These are phyloP conservation scores for Botrytis sinoallii DNA, from an alignment of 2,329 filamentous ascomycete species.

Conservation along the genomic window DNA sequence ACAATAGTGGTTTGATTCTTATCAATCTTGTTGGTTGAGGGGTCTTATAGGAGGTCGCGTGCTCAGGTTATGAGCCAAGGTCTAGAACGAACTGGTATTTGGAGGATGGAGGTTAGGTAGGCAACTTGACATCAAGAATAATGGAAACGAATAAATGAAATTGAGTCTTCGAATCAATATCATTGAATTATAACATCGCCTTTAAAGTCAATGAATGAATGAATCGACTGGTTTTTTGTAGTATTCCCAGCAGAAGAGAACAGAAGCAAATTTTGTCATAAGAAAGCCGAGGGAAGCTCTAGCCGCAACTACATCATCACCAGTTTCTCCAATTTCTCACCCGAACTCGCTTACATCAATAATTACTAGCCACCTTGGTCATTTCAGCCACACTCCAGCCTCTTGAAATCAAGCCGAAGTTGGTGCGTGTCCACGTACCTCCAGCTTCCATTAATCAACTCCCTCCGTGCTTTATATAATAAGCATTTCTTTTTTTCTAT, in stretches of 20 bases:
- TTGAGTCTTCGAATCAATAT: background rate
- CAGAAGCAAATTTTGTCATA: constrained; percentile 11
- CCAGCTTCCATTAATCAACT: background rate
- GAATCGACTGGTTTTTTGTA: background rate
- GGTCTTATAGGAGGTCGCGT: constrained; percentile 7
- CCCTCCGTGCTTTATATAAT: background rate
- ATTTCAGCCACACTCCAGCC: background rate
- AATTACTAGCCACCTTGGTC: background rate
- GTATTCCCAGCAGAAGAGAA: background rate
- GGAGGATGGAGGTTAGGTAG: background rate
- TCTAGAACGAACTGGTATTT: background rate
- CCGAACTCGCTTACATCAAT: background rate
- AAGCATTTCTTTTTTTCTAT: no score
- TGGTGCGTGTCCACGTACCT: background rate
- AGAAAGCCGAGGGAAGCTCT: constrained; percentile 6
- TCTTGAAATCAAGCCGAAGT: background rate
- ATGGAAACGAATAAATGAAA: background rate
- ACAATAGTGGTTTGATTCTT: background rate
- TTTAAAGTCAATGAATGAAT: background rate
- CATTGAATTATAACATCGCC: background rate
- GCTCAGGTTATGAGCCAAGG: background rate
- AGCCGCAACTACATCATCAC: constrained; percentile 9
- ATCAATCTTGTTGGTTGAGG: background rate
- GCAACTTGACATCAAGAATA: background rate
- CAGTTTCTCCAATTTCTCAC: background rate